Evolutionary conservation across 129 eudicot genomes (phyloP).

Genomic region (Flaveria brownii): DNA sequence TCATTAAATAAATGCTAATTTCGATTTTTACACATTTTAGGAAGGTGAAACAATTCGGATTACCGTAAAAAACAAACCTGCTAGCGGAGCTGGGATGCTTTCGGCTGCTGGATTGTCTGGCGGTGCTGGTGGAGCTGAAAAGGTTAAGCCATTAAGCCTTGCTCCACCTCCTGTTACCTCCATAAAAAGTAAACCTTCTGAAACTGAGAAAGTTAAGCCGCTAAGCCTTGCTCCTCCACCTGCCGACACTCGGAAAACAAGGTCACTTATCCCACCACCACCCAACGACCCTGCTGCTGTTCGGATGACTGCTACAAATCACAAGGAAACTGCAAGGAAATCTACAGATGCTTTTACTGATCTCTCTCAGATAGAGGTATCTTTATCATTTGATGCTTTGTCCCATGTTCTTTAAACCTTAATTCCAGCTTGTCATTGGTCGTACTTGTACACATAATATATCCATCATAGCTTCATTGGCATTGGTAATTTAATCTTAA

Average conservation of each 20-base stretch:
- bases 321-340: constrained; percentile 47
- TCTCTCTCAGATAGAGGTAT: constrained; percentile 91
- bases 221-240: constrained; percentile 88
- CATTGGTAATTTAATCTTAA: background rate
- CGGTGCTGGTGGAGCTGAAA: constrained; percentile 52
- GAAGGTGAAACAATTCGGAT: constrained; percentile 99
- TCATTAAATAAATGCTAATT: constrained; percentile 2
- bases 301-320: constrained; percentile 51
- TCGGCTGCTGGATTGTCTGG: constrained; percentile 80
- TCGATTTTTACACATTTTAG: constrained; percentile 37
- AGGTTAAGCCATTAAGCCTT: constrained; percentile 64
- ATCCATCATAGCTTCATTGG: background rate
- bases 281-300: constrained; percentile 91
- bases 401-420: background rate
- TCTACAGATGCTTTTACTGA: constrained; percentile 71
- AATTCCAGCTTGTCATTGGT: background rate
- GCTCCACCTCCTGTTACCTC: constrained; percentile 78
- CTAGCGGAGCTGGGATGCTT: constrained; percentile 90
- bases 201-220: constrained; percentile 41
- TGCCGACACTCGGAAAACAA: constrained; percentile 54
- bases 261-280: constrained; percentile 94
- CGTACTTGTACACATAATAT: background rate
- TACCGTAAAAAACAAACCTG: constrained; percentile 82
- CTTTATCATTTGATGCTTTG: background rate
- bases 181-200: constrained; percentile 56